Evolutionary conservation across 176 grass and related monocot species (phyloP).

Genomic region (Tillandsia fasciculata): DNA sequence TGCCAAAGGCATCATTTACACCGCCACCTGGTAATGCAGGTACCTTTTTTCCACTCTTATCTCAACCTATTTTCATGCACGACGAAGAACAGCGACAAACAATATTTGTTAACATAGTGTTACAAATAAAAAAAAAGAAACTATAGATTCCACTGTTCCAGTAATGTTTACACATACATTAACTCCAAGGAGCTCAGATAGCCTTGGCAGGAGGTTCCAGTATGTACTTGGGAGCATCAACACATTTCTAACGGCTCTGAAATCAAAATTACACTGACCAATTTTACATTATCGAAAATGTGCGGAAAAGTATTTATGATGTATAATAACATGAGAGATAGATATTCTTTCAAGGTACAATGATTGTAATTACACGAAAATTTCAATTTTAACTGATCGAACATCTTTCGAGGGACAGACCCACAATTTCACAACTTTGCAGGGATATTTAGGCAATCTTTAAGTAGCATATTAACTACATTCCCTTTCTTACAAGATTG

Average conservation of each 20-base stretch:
- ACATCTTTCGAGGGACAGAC: no score
- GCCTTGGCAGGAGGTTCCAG: slow-evolving; percentile 83
- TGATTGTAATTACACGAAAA: no score
- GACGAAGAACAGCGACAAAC: neutral
- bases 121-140: neutral
- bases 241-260: slow-evolving; percentile 79
- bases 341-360: no score
- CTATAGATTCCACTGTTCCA: neutral
- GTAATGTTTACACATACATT: slow-evolving; percentile 30
- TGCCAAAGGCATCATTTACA: slow-evolving; percentile 93
- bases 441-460: no score
- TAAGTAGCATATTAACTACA: no score
- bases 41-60: slow-evolving; percentile 55
- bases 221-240: slow-evolving; percentile 73
- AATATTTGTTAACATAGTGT: no score
- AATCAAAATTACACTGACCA: neutral
- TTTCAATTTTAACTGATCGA: no score
- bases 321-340: no score
- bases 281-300: neutral
- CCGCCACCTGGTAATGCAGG: slow-evolving; percentile 61
- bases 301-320: no score
- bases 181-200: slow-evolving; percentile 85
- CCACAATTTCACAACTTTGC: no score
- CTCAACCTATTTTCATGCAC: slow-evolving; percentile 43
- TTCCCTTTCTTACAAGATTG: no score